Percentiles rank a stretch among this genome's conserved stretches.
Conservation (phyloP, 352 stramenopile genomes). For the Phytophthora pisi region DNA sequence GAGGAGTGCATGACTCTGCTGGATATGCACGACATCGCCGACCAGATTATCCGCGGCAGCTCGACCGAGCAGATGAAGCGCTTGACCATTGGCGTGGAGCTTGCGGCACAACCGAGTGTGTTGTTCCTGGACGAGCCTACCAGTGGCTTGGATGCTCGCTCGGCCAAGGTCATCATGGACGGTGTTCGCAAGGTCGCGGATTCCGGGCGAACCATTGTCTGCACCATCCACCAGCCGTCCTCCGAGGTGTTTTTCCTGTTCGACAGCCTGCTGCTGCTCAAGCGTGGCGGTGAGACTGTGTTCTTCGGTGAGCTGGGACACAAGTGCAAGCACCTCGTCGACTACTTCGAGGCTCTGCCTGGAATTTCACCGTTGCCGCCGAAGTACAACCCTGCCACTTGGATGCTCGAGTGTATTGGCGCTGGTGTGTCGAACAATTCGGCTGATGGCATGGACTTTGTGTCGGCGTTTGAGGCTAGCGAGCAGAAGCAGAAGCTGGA, state of each 20-base stretch:
- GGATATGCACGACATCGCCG: slow-evolving; percentile 34
- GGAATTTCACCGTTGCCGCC: slow-evolving; percentile 1
- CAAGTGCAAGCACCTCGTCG: slow-evolving; percentile 2
- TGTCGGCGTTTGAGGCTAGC: slow-evolving; percentile 36
- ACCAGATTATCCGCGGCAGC: slow-evolving; percentile 39
- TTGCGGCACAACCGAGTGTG: slow-evolving; percentile 76
- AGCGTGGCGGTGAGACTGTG: slow-evolving; percentile 52
- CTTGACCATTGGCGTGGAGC: slow-evolving; percentile 84
- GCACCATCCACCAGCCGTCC: slow-evolving; percentile 42
- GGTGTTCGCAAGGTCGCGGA: slow-evolving; percentile 76
- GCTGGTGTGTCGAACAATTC: slow-evolving; percentile 37
- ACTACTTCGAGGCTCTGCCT: slow-evolving; percentile 14
- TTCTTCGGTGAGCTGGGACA: slow-evolving; percentile 49
- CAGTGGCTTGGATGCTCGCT: slow-evolving; percentile 64
- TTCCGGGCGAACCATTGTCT: slow-evolving; percentile 67
- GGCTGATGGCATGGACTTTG: slow-evolving; percentile 42
- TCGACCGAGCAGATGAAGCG: slow-evolving; percentile 49
- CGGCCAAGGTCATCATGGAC: slow-evolving; percentile 76
- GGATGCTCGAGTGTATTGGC: slow-evolving; percentile 39
- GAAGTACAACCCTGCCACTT: slow-evolving; percentile 35
- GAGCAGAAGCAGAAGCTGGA: slow-evolving; percentile 26
- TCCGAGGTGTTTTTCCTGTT: slow-evolving; percentile 48
- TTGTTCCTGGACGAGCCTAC: slow-evolving; percentile 78
- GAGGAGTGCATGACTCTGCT: slow-evolving; percentile 43
- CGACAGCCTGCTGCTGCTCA: slow-evolving; percentile 83